phyloP scores from a whole-genome alignment of 1,284 basidiomycete genomes.

The Ceratobasidium sp. region DNA sequence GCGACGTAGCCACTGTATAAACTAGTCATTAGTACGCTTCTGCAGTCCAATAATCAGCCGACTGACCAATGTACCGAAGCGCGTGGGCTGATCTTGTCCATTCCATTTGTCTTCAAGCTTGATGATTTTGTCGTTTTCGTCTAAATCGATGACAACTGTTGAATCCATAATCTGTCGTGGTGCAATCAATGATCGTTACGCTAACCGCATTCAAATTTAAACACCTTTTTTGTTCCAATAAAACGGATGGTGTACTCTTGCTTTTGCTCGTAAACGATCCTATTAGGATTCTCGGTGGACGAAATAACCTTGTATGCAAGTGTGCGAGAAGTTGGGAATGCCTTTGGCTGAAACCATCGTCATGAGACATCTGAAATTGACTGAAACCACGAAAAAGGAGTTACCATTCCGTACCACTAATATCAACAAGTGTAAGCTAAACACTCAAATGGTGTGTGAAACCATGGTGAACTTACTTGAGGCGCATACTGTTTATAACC shows the following conservation, averaged over 20 bases:
- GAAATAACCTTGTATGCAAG: slow-evolving; percentile 63
- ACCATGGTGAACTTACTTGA: slow-evolving; percentile 54
- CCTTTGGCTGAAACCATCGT: slow-evolving; percentile 57
- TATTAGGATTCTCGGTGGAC: slow-evolving; percentile 62
- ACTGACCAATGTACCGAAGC: slow-evolving; percentile 54
- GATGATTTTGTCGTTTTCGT: slow-evolving; percentile 66
- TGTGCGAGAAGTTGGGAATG: slow-evolving; percentile 61
- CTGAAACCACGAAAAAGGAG: neutral
- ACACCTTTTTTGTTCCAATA: slow-evolving; percentile 62
- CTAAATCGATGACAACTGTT: slow-evolving; percentile 67
- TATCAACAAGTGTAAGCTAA: slow-evolving; percentile 13
- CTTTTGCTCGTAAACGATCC: slow-evolving; percentile 65
- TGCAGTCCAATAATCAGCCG: neutral
- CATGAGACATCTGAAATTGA: neutral
- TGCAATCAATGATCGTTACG: slow-evolving; percentile 48
- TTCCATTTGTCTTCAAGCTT: slow-evolving; percentile 68
- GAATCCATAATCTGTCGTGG: slow-evolving; percentile 58
- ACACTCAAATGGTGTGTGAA: neutral
- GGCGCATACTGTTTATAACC: slow-evolving; percentile 63
- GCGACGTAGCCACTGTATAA: slow-evolving; percentile 53
- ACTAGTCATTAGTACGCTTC: neutral
- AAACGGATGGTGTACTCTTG: slow-evolving; percentile 66
- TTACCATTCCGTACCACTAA: slow-evolving; percentile 69
- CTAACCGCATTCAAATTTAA: neutral
- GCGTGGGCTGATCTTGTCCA: slow-evolving; percentile 61